phyloP scores from a whole-genome alignment of 208 protist genomes.

The Leishmania amazonensis region DNA sequence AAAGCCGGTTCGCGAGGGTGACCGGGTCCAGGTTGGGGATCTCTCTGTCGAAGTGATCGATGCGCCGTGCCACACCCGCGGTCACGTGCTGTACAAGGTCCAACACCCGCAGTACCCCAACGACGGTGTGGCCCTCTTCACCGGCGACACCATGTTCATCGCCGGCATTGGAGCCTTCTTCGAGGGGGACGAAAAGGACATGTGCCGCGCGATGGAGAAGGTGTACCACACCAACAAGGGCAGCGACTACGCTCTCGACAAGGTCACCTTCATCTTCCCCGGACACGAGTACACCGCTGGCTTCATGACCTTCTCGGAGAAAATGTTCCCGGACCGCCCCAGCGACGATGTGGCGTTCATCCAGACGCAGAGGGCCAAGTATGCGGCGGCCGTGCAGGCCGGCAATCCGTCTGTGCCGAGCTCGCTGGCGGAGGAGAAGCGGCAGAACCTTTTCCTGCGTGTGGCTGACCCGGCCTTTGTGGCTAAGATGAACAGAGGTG shows the following conservation, averaged over 20 bases:
- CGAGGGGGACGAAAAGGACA: slow-evolving; percentile 84
- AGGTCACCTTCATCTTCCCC: slow-evolving; percentile 73
- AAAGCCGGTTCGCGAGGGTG: slow-evolving; percentile 57
- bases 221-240: slow-evolving; percentile 56
- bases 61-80: slow-evolving; percentile 87
- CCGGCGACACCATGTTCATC: slow-evolving; percentile 95
- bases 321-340: slow-evolving; percentile 19
- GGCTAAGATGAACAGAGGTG: slow-evolving; percentile 43
- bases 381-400: slow-evolving; percentile 41
- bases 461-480: slow-evolving; percentile 60
- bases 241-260: slow-evolving; percentile 42
- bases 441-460: slow-evolving; percentile 89
- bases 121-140: slow-evolving; percentile 88
- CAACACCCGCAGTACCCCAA: slow-evolving; percentile 30
- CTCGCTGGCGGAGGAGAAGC: slow-evolving; percentile 81
- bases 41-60: slow-evolving; percentile 77
- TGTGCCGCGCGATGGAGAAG: slow-evolving; percentile 71
- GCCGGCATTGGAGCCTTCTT: slow-evolving; percentile 94
- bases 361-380: slow-evolving; percentile 42
- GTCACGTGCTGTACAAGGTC: slow-evolving; percentile 81
- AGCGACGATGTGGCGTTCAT: slow-evolving; percentile 58
- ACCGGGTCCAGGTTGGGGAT: slow-evolving; percentile 58
- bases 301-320: slow-evolving; percentile 72
- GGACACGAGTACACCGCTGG: slow-evolving; percentile 92
- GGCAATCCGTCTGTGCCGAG: slow-evolving; percentile 75